These are phyloP conservation scores for Anaeramoeba flamelloides DNA, from an alignment of 78 protist species.

Conservation along the genomic window DNA sequence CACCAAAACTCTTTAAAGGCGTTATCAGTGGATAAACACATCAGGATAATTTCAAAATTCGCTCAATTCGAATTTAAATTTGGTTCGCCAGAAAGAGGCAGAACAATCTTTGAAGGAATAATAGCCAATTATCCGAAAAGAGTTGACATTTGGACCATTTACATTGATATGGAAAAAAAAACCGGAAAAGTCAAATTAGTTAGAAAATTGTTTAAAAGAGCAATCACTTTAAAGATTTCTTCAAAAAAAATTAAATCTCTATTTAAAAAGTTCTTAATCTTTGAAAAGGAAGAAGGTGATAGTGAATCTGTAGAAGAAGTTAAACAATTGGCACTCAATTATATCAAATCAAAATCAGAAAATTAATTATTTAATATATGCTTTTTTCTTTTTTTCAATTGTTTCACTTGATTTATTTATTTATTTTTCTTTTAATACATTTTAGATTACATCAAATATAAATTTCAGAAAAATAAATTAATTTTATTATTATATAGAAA, in stretches of 20 bases:
- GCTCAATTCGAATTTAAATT: slow-evolving; percentile 67
- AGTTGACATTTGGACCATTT: slow-evolving; percentile 78
- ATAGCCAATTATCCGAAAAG: slow-evolving; percentile 59
- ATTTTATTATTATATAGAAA: too few relatives aligned
- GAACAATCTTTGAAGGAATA: slow-evolving; percentile 52
- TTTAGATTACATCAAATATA: too few relatives aligned
- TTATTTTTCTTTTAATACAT: too few relatives aligned
- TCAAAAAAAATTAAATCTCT: slow-evolving; percentile 1
- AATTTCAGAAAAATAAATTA: too few relatives aligned
- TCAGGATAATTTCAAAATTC: slow-evolving; percentile 37
- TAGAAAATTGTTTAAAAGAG: slow-evolving; percentile 9
- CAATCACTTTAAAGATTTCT: neutral
- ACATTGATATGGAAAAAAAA: slow-evolving; percentile 65
- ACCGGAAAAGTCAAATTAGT: slow-evolving; percentile 6
- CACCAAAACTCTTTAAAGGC: slow-evolving; percentile 24
- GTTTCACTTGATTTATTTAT: too few relatives aligned
- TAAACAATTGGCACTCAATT: slow-evolving; percentile 2
- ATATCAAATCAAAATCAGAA: neutral
- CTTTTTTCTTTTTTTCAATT: too few relatives aligned
- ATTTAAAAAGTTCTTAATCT: neutral
- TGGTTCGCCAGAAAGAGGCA: slow-evolving; percentile 74
- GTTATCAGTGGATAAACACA: slow-evolving; percentile 44
- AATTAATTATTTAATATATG: too few relatives aligned
- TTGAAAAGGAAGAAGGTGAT: slow-evolving; percentile 5
- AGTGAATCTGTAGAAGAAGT: slow-evolving; percentile 1